phyloP scores from a whole-genome alignment of 139 green algal species.

The Chloropicon primus region DNA sequence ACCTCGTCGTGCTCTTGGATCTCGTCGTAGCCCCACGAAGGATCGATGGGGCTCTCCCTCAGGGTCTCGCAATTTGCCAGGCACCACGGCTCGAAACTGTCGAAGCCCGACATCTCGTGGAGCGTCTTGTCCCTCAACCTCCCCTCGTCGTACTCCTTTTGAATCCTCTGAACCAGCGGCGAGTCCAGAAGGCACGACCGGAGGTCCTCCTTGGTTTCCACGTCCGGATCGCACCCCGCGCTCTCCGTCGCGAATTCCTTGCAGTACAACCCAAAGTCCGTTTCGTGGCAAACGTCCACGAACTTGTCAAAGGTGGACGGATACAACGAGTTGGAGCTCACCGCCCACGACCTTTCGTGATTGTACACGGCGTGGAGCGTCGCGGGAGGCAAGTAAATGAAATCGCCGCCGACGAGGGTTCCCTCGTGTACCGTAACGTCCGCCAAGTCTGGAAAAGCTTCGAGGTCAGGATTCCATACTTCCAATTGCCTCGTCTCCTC shows the following conservation, averaged over 20 bases:
- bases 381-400: not conserved
- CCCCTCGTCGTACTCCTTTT: not conserved
- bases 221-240: not conserved
- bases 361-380: not conserved
- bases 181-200: not conserved
- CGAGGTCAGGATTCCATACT: not conserved
- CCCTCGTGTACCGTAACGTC: not conserved
- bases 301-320: not conserved
- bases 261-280: not conserved
- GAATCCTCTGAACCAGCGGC: not conserved
- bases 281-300: not conserved
- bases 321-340: not conserved
- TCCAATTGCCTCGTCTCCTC: not conserved
- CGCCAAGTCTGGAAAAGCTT: not conserved
- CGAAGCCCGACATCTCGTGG: not conserved
- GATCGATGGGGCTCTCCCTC: not conserved
- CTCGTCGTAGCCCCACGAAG: not conserved
- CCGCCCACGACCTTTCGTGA: not conserved
- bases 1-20: not conserved
- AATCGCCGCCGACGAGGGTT: not conserved
- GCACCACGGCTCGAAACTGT: not conserved
- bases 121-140: not conserved
- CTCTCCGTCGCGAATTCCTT: not conserved
- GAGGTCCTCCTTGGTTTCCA: not conserved
- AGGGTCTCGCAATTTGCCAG: not conserved